These are phyloP conservation scores for Trichoderma sp. DNA, from an alignment of 2,329 filamentous ascomycete species.

Conservation along the genomic window DNA sequence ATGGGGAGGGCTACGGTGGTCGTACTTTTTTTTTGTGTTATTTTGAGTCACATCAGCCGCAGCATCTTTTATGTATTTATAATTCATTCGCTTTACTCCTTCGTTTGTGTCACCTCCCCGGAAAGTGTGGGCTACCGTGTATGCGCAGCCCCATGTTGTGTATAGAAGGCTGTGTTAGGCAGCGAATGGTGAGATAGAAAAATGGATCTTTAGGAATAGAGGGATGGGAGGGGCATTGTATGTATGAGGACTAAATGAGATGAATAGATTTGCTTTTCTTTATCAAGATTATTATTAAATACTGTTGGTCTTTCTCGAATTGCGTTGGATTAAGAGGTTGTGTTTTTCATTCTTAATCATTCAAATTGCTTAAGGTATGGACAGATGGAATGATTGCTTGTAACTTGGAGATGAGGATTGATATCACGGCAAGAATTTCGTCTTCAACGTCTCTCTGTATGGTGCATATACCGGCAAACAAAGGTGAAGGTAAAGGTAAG, in stretches of 20 bases:
- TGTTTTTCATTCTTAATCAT: too few relatives aligned
- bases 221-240: not conserved
- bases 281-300: not conserved
- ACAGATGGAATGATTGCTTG: not conserved
- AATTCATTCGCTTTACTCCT: constrained; percentile 11
- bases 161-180: not conserved
- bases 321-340: not conserved
- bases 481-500: not conserved
- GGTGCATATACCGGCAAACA: not conserved
- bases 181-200: not conserved
- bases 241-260: constrained; percentile 9
- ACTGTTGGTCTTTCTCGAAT: not conserved
- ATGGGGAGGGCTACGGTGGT: not conserved
- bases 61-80: constrained; percentile 19
- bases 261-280: not conserved
- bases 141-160: not conserved
- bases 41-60: constrained; percentile 1
- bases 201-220: not conserved
- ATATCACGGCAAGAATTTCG: not conserved
- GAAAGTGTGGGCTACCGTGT: not conserved
- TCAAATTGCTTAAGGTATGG: not conserved
- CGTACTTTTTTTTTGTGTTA: not conserved
- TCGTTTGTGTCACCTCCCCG: not conserved
- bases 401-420: not conserved
- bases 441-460: not conserved